A percentile compares a stretch with the other conserved stretches of the same genome.
phyloP scores from a whole-genome alignment of 2,329 filamentous ascomycete genomes.

The Colletotrichum sp. region DNA sequence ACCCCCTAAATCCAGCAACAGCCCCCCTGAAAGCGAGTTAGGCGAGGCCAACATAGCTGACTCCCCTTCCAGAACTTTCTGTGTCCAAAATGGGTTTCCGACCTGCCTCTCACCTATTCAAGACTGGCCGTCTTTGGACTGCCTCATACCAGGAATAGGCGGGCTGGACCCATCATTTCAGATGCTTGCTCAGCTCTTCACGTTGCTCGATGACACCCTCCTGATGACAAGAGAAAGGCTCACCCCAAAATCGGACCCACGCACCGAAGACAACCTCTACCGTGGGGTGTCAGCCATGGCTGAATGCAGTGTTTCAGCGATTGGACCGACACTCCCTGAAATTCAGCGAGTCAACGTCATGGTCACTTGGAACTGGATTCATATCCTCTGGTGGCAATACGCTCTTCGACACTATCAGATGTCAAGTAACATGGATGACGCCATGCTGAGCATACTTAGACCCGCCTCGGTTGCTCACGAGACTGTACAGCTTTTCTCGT shows the following conservation, averaged over 20 bases:
- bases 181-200: not conserved
- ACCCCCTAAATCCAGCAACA: rapidly evolving
- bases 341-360: conserved; percentile 29
- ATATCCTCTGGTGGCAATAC: conserved; percentile 30
- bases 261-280: not conserved
- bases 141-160: not conserved
- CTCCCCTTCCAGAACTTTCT: not conserved
- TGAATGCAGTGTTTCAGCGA: conserved; percentile 3
- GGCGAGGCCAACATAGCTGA: not conserved
- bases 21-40: not conserved
- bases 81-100: not conserved
- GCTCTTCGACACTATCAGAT: conserved; percentile 29
- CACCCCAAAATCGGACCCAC: not conserved
- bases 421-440: conserved; percentile 26
- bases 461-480: conserved; percentile 30
- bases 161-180: not conserved
- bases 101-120: not conserved
- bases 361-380: conserved; percentile 32
- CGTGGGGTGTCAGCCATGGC: not conserved
- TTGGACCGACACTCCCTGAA: conserved; percentile 24
- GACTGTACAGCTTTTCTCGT: not conserved
- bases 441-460: conserved; percentile 28
- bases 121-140: not conserved
- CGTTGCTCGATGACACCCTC: not conserved
- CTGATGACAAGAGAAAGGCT: not conserved